phyloP scores from a whole-genome alignment of 345 rosid genomes.

The Geranium rotundifolium region DNA sequence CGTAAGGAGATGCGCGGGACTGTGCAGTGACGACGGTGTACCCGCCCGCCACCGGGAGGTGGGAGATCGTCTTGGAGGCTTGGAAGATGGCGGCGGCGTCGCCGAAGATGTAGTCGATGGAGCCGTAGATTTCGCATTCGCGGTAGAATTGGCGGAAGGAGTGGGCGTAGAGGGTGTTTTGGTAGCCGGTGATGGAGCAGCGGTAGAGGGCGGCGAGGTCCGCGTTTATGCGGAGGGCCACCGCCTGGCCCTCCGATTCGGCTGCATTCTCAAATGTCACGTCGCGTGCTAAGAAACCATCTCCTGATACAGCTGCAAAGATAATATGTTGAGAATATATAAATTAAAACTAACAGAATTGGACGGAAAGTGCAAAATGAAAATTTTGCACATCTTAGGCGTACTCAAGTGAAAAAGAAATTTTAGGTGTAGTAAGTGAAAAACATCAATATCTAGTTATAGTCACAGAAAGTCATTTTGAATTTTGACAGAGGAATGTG shows the following conservation, averaged over 20 bases:
- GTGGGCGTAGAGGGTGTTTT: constrained; percentile 60
- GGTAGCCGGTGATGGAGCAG: constrained; percentile 56
- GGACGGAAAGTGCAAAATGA: no score
- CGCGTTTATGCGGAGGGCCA: constrained; percentile 57
- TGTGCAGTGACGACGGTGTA: constrained; percentile 71
- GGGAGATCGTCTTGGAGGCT: constrained; percentile 47
- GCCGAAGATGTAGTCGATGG: constrained; percentile 66
- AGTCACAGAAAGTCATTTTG: no score
- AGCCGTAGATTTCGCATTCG: constrained; percentile 64
- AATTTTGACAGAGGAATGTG: no score
- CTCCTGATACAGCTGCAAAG: constrained; percentile 58
- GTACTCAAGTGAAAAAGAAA: no score
- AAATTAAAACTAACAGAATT: no score
- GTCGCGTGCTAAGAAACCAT: constrained; percentile 71
- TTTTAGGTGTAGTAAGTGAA: no score
- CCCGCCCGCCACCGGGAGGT: constrained; percentile 57
- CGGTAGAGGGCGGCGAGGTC: constrained; percentile 54
- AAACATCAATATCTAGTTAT: no score
- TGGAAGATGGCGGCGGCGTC: constrained; percentile 71
- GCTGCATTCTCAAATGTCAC: constrained; percentile 64
- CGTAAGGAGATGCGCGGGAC: constrained; percentile 42
- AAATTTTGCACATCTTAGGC: no score
- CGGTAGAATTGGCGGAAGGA: constrained; percentile 83
- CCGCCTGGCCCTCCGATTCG: constrained; percentile 66
- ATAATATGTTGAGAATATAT: no score